These are phyloP conservation scores for Phanerodontia chrysosporium DNA, from an alignment of 768 basidiomycete species.

Conservation along the genomic window DNA sequence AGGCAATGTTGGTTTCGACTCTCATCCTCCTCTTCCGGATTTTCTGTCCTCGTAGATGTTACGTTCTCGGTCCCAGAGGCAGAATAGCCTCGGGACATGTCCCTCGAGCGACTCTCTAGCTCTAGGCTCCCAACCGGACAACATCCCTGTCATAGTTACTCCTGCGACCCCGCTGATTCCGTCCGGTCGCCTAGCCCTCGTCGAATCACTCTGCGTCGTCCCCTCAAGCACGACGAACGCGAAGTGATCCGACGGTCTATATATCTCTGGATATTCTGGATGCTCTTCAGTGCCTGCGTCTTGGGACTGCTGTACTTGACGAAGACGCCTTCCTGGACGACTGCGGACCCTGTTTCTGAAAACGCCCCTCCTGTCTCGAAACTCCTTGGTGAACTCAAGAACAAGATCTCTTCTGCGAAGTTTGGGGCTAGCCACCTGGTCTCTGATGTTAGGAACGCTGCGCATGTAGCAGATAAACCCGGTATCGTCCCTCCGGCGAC, in stretches of 20 bases:
- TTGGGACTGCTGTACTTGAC: background rate
- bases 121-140: background rate
- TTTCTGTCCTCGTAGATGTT: background rate
- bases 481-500: background rate
- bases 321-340: background rate
- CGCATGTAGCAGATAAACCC: background rate
- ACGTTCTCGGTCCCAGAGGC: background rate
- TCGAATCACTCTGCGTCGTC: background rate
- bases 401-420: background rate
- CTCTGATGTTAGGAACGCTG: too few species aligned
- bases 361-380: background rate
- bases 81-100: background rate
- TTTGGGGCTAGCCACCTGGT: background rate
- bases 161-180: background rate
- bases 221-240: background rate
- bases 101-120: background rate
- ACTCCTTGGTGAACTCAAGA: background rate
- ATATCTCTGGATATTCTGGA: background rate
- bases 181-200: background rate
- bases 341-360: background rate
- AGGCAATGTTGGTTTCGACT: background rate
- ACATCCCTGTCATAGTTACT: background rate
- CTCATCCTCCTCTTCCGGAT: background rate
- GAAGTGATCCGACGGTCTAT: background rate
- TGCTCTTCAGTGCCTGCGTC: background rate